phyloP scores from a whole-genome alignment of 2,329 filamentous ascomycete genomes.

The Aspergillus fructus region DNA sequence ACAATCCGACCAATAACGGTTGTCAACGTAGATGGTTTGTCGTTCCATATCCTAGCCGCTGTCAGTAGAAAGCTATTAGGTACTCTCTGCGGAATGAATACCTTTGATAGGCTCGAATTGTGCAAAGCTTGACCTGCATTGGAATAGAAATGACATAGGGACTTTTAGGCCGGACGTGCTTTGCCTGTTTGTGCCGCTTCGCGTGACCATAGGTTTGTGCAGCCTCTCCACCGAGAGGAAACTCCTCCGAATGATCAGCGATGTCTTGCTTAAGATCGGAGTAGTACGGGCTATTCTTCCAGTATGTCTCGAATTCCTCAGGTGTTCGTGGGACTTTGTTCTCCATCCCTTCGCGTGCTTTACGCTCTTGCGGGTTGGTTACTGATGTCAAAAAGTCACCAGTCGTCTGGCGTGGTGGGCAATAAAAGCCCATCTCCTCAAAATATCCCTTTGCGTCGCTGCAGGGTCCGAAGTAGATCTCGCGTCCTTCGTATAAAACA shows the following conservation, averaged over 20 bases:
- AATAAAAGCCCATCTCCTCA: slow-evolving; percentile 66
- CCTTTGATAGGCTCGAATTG: slow-evolving; percentile 76
- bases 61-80: slow-evolving; percentile 10
- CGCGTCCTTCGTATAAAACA: slow-evolving; percentile 72
- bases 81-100: slow-evolving; percentile 17
- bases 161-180: slow-evolving; percentile 37
- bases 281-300: slow-evolving; percentile 41
- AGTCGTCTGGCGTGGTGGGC: slow-evolving; percentile 65
- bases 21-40: slow-evolving; percentile 71
- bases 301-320: slow-evolving; percentile 63
- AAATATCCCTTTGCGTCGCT: slow-evolving; percentile 64
- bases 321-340: slow-evolving; percentile 63
- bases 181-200: slow-evolving; percentile 35
- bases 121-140: slow-evolving; percentile 78
- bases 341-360: slow-evolving; percentile 58
- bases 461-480: slow-evolving; percentile 73
- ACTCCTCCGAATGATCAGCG: slow-evolving; percentile 29
- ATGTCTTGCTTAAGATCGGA: slow-evolving; percentile 36
- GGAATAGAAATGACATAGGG: slow-evolving; percentile 76
- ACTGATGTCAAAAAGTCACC: slow-evolving; percentile 70
- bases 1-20: slow-evolving; percentile 65
- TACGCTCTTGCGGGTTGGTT: slow-evolving; percentile 63
- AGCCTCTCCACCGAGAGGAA: slow-evolving; percentile 33
- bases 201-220: slow-evolving; percentile 32
- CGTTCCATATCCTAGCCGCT: slow-evolving; percentile 61